Evolutionary conservation across 495 filamentous ascomycete genomes (phyloP).

Genomic region (Xylona heveae): DNA sequence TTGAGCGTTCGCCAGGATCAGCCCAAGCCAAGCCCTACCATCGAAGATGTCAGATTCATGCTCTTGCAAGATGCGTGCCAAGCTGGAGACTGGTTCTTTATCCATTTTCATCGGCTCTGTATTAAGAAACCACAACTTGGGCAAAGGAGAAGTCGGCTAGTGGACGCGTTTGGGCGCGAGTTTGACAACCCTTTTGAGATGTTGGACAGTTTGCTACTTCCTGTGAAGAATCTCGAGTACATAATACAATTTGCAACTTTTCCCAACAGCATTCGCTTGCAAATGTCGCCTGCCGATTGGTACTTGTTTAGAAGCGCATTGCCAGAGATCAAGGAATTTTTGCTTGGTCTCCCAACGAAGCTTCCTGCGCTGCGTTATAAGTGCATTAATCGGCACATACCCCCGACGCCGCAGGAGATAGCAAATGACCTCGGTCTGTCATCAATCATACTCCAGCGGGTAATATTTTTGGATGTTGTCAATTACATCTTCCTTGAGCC

Average conservation of each 20-base stretch:
- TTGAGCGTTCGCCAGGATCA: background rate
- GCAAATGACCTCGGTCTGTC: conserved; percentile 22
- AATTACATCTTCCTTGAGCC: conserved; percentile 10
- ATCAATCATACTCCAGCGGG: conserved; percentile 32
- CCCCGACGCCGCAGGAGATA: conserved; percentile 40
- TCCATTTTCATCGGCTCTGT: conserved; percentile 49
- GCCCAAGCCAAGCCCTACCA: conserved; percentile 15
- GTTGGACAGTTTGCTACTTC: conserved; percentile 14
- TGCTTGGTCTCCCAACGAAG: conserved; percentile 14
- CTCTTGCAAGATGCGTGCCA: conserved; percentile 35
- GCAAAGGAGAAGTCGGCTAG: conserved; percentile 11
- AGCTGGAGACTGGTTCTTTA: conserved; percentile 34
- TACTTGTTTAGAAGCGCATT: too few relatives aligned
- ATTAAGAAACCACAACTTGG: too few relatives aligned
- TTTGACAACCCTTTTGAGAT: conserved; percentile 9
- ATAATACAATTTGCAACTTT: conserved; percentile 2
- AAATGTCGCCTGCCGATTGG: too few relatives aligned
- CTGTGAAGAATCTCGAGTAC: conserved; percentile 2
- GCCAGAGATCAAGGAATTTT: conserved; percentile 12
- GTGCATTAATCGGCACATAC: conserved; percentile 23
- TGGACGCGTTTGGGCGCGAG: conserved; percentile 3
- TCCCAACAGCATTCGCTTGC: too few relatives aligned
- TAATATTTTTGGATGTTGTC: conserved; percentile 33
- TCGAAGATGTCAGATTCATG: conserved; percentile 26
- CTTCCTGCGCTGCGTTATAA: conserved; percentile 13